A percentile compares a stretch with the other conserved stretches of the same genome.
phyloP scores from a whole-genome alignment of 352 stramenopile species.

The Pythium grandisporangium region DNA sequence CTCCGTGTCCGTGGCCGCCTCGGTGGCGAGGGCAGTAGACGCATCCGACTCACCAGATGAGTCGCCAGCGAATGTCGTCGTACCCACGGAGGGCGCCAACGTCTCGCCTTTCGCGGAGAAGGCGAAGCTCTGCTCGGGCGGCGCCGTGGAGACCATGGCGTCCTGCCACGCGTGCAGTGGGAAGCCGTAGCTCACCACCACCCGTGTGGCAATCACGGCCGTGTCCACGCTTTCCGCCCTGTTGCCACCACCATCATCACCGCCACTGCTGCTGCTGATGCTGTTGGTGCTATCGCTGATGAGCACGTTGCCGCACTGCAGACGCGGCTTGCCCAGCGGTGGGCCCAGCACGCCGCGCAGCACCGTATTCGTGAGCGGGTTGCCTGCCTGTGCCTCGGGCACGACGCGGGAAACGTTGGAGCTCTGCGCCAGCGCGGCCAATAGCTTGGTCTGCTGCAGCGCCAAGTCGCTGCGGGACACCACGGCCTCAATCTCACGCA shows the following conservation, averaged over 20 bases:
- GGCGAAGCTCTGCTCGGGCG: background rate
- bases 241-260: background rate
- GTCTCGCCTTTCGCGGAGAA: too few species aligned
- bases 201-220: background rate
- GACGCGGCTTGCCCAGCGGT: background rate
- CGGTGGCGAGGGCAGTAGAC: too few species aligned
- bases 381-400: background rate
- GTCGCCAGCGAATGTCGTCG: too few species aligned
- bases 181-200: conserved; percentile 4
- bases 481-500: background rate
- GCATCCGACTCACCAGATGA: too few species aligned
- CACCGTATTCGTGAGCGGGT: conserved; percentile 10
- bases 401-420: conserved; percentile 7
- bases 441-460: too few species aligned
- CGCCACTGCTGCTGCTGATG: too few species aligned
- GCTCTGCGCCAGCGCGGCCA: conserved; percentile 1
- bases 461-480: conserved; percentile 3
- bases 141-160: conserved; percentile 2
- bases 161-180: conserved; percentile 6
- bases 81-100: too few species aligned
- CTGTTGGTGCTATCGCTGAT: too few species aligned
- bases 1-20: too few species aligned
- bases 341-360: conserved; percentile 3
- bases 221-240: conserved; percentile 1
- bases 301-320: background rate